These are phyloP conservation scores for Acanthamoeba polyphaga DNA, from an alignment of 208 protist species.

Conservation along the genomic window DNA sequence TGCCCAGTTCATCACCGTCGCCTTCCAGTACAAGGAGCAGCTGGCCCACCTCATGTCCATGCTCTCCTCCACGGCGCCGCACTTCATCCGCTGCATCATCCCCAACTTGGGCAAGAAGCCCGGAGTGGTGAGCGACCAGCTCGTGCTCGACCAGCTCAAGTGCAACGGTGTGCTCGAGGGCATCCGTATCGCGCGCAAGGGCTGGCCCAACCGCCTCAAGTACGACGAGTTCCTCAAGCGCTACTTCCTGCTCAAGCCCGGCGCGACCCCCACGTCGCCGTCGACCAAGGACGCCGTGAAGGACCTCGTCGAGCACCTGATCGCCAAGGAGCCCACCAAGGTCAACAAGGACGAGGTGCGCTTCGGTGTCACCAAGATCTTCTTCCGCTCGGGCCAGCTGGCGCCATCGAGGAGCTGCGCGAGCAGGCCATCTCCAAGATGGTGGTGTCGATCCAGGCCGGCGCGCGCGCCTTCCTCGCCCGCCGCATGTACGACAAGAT, in stretches of 20 bases:
- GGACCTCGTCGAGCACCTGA: constrained; percentile 86
- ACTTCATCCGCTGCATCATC: constrained; percentile 92
- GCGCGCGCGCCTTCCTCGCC: constrained; percentile 85
- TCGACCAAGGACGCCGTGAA: constrained; percentile 78
- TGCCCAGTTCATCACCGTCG: constrained; percentile 89
- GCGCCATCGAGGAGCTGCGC: constrained; percentile 90
- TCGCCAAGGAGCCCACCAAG: constrained; percentile 75
- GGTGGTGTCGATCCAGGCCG: constrained; percentile 88
- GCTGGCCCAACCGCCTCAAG: constrained; percentile 91
- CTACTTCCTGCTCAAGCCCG: constrained; percentile 79
- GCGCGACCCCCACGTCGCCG: constrained; percentile 54
- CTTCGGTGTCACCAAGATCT: constrained; percentile 91
- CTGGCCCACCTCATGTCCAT: constrained; percentile 88
- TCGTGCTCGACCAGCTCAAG: constrained; percentile 88
- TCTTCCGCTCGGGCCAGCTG: constrained; percentile 90
- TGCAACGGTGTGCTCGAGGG: constrained; percentile 93
- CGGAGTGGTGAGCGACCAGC: constrained; percentile 77
- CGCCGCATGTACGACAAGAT: constrained; percentile 87
- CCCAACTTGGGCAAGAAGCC: constrained; percentile 90
- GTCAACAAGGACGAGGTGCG: constrained; percentile 86
- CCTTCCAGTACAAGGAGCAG: constrained; percentile 88
- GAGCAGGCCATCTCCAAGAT: constrained; percentile 87
- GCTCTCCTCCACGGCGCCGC: constrained; percentile 85
- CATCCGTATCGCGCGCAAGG: constrained; percentile 90
- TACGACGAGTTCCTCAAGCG: constrained; percentile 91